A percentile compares a stretch with the other conserved stretches of the same genome.
These are phyloP conservation scores for Penicillium herquei DNA, from an alignment of 495 filamentous ascomycete genomes.

Conservation along the genomic window DNA sequence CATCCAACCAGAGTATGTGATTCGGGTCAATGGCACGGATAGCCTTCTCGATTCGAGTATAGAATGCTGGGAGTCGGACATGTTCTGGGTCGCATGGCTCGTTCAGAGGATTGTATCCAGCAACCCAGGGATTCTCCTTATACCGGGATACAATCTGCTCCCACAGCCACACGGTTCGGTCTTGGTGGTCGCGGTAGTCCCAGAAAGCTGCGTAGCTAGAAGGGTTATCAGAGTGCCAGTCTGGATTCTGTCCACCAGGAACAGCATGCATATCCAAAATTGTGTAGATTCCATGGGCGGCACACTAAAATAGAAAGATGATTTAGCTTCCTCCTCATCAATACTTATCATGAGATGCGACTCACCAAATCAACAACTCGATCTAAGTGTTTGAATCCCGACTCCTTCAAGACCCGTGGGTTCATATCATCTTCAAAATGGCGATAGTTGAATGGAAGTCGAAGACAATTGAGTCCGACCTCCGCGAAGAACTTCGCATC, in stretches of 20 bases:
- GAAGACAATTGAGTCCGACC: slow-evolving; percentile 60
- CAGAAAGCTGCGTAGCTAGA: slow-evolving; percentile 59
- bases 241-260: slow-evolving; percentile 63
- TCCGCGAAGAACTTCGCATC: slow-evolving; percentile 62
- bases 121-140: slow-evolving; percentile 53
- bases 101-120: slow-evolving; percentile 67
- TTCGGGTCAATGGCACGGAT: slow-evolving; percentile 59
- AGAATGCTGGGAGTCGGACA: slow-evolving; percentile 53
- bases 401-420: slow-evolving; percentile 54
- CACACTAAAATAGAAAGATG: slow-evolving; percentile 36
- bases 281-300: slow-evolving; percentile 55
- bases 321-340: neutral
- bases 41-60: slow-evolving; percentile 55
- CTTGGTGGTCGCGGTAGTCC: slow-evolving; percentile 62
- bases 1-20: slow-evolving; percentile 64
- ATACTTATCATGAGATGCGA: neutral
- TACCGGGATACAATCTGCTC: slow-evolving; percentile 57
- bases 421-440: slow-evolving; percentile 66
- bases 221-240: slow-evolving; percentile 62
- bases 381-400: slow-evolving; percentile 60
- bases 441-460: slow-evolving; percentile 63
- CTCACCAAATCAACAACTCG: slow-evolving; percentile 51
- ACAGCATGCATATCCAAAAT: slow-evolving; percentile 64
- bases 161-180: slow-evolving; percentile 61
- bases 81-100: slow-evolving; percentile 62